Evolutionary conservation across 352 stramenopile species (phyloP), one percentile per base, ranked within the genome.

Genomic region (Globisporangium orthogonon): DNA sequence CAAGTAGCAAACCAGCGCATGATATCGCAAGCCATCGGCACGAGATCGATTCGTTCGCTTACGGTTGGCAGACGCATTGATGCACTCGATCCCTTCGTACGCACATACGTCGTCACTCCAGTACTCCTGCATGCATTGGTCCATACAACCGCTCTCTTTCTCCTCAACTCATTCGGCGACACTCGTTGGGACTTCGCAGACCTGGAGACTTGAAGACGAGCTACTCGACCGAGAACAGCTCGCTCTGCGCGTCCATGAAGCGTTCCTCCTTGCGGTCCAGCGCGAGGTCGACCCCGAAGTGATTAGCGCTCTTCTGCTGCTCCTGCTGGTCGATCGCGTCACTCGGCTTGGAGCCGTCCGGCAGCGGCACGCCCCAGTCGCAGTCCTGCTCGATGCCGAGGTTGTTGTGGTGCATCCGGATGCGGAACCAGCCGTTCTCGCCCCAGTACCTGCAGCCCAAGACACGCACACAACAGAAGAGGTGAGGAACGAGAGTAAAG

Each of bases 401-500:
- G 65, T 96, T 95, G 73, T 97, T 86, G 70, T 91, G 79, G 65
- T 94, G 81, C 76, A 92, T 95, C 54, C 85, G 60, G 51, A 97
- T 96, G 54, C 83, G 78, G 75, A 96, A 97, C 85, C 89, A 98
- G 46, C 91, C 90, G 43, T 97, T 85, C 67, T 97, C 86, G 31
- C 91, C 91, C 89, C 89, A 97, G 70, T 97, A 94, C 18, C 49
- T 65, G 46, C 41, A 41, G 13, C 10, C 3, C 28, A 51, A 23
- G n/a, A 18, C 11, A n/a, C 7, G 52, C 3, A 58, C 7, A 4
- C 52, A 13, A 39, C 31, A 37, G 0, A 40, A 50, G 30, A 56
- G 48, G 29, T 30, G n/a, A 50, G 10, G 44, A 43, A 11, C 31
- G 14, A 51, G 7, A 37, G 5, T 5, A 33, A 17, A 29, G n/a